Conservation (phyloP, 1,284 basidiomycete species). For the Rhodotorula sp. region DNA sequence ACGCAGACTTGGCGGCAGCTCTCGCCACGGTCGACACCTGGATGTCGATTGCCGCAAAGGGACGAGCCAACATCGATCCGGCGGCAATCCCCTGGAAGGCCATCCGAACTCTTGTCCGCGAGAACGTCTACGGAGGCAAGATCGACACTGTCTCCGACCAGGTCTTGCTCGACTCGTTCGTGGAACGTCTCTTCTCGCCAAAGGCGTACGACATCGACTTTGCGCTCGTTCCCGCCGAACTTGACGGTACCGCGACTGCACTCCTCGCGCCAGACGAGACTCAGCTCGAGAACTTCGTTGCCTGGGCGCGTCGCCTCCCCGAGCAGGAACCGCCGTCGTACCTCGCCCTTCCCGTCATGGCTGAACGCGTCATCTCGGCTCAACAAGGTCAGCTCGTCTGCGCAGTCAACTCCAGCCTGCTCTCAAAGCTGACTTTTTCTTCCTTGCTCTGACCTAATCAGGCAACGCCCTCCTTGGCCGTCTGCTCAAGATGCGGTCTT, state of each 20-base stretch:
- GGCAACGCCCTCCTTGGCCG: conserved; percentile 78
- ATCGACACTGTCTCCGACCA: conserved; percentile 93
- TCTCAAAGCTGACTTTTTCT: conserved; percentile 29
- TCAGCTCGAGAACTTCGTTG: conserved; percentile 80
- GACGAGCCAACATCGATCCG: conserved; percentile 85
- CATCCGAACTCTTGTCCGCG: conserved; percentile 81
- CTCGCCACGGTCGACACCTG: conserved; percentile 87
- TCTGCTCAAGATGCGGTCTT: conserved; percentile 84
- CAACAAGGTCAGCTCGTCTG: conserved; percentile 68
- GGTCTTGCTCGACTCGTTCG: conserved; percentile 82
- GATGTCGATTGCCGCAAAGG: conserved; percentile 75
- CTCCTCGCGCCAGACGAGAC: conserved; percentile 82
- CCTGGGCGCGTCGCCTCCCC: conserved; percentile 77
- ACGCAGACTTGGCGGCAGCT: conserved; percentile 92
- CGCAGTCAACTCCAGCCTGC: neutral
- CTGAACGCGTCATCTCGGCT: conserved; percentile 83
- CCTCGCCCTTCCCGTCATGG: conserved; percentile 84
- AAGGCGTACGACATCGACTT: conserved; percentile 88
- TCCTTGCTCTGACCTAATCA: conserved; percentile 46
- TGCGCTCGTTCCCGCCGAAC: conserved; percentile 65
- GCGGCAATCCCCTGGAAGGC: conserved; percentile 89
- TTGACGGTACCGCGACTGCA: conserved; percentile 26
- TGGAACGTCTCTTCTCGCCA: conserved; percentile 81
- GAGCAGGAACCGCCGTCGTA: conserved; percentile 69
- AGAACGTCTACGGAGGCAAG: conserved; percentile 85